phyloP scores from a whole-genome alignment of 2,329 filamentous ascomycete genomes.

The Macrophomina tecta region DNA sequence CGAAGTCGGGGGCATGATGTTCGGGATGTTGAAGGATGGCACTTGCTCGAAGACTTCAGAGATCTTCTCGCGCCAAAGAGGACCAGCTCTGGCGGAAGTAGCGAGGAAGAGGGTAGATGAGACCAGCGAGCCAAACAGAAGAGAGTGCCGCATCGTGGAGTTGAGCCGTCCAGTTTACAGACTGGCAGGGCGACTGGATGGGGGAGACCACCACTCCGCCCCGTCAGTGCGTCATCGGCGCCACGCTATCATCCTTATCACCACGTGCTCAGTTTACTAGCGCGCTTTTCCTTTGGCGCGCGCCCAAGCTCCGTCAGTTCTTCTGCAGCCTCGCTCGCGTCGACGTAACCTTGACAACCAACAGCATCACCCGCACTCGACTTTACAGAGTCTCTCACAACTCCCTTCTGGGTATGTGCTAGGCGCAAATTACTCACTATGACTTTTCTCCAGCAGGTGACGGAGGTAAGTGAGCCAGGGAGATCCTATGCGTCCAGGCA shows the following conservation, averaged over 20 bases:
- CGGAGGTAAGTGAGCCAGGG: background rate
- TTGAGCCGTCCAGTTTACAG: constrained; percentile 4
- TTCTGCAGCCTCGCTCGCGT: constrained; percentile 2
- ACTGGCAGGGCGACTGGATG: background rate
- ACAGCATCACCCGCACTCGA: background rate
- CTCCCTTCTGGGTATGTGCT: background rate
- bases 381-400: background rate
- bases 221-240: constrained; percentile 23
- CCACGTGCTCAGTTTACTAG: constrained; percentile 8
- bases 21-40: constrained; percentile 35
- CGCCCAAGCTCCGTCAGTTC: constrained; percentile 9
- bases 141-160: constrained; percentile 13
- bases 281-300: background rate
- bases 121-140: constrained; percentile 9
- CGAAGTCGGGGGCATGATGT: constrained; percentile 29
- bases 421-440: background rate
- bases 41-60: constrained; percentile 36
- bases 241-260: constrained; percentile 6
- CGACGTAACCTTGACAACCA: background rate
- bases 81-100: constrained; percentile 40
- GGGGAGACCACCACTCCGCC: background rate
- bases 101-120: constrained; percentile 32
- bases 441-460: background rate
- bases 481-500: background rate
- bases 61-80: constrained; percentile 36